These are phyloP conservation scores for Penicillium cinerascens DNA, from an alignment of 495 filamentous ascomycete genomes.

Conservation along the genomic window DNA sequence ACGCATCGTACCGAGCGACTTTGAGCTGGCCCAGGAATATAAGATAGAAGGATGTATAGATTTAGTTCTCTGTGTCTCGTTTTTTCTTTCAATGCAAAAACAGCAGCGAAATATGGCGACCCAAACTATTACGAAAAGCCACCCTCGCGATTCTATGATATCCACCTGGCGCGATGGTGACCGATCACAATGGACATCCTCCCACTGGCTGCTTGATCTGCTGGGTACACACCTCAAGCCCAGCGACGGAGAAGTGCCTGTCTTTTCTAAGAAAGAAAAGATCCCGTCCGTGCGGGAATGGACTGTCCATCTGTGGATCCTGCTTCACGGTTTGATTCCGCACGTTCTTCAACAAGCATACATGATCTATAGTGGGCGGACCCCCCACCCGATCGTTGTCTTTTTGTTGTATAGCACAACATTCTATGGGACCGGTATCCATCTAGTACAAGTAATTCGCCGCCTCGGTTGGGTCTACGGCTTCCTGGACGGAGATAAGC, in stretches of 20 bases:
- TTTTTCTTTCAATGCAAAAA: too few species aligned
- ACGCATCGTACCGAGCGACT: too few species aligned
- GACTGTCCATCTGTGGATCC: constrained; percentile 25
- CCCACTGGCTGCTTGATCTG: constrained; percentile 24
- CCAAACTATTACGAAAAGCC: too few species aligned
- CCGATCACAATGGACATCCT: constrained; percentile 18
- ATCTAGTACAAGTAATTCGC: constrained; percentile 26
- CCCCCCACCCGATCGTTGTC: constrained; percentile 9
- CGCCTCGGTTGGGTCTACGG: constrained; percentile 24
- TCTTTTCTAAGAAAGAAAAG: constrained; percentile 25
- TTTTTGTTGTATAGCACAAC: constrained; percentile 21
- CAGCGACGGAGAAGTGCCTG: constrained; percentile 11
- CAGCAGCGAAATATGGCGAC: too few species aligned
- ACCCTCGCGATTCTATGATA: constrained; percentile 30
- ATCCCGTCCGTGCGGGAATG: constrained; percentile 21
- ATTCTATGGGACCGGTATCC: constrained; percentile 24
- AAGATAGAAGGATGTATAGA: too few species aligned
- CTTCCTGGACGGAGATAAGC: constrained; percentile 29
- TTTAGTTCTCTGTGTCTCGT: too few species aligned
- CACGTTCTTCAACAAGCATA: constrained; percentile 25
- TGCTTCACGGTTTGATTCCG: constrained; percentile 20
- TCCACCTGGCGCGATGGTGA: constrained; percentile 30
- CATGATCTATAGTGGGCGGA: constrained; percentile 11
- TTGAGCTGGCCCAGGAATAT: too few species aligned
- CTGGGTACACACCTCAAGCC: constrained; percentile 23